phyloP scores from a whole-genome alignment of 176 grass and related monocot genomes.

The Hyparrhenia diplandra region DNA sequence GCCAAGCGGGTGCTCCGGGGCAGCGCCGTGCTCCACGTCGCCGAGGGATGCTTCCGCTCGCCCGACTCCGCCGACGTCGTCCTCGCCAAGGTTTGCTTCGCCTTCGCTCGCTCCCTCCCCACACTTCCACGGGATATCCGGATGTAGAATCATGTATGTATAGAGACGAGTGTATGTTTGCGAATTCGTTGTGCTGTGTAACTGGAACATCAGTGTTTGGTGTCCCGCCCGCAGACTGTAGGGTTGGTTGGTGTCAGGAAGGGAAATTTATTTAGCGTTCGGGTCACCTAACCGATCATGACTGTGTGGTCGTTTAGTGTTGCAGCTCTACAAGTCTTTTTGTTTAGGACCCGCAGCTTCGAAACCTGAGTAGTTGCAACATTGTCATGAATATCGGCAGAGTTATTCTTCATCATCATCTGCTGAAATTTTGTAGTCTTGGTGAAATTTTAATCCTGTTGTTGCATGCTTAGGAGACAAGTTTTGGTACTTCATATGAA shows the following conservation, averaged over 20 bases:
- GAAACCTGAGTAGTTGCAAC: neutral
- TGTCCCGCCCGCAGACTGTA: neutral
- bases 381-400: neutral
- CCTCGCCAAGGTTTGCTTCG: conserved; percentile 69
- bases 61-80: conserved; percentile 59
- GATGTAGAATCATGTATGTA: neutral
- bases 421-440: neutral
- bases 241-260: neutral
- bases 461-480: neutral
- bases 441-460: neutral
- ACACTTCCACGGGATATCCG: neutral
- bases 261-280: neutral
- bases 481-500: neutral
- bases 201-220: neutral
- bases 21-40: conserved; percentile 77
- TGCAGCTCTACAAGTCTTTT: neutral
- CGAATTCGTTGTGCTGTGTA: neutral
- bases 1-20: conserved; percentile 84
- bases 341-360: neutral
- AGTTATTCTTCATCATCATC: neutral
- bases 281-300: neutral
- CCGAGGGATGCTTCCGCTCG: conserved; percentile 73
- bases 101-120: neutral
- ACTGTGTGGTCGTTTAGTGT: neutral
- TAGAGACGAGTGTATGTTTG: neutral